Base-by-base conservation (phyloP, 345 rosid species). In the Cardamine chenopodiifolia region DNA sequence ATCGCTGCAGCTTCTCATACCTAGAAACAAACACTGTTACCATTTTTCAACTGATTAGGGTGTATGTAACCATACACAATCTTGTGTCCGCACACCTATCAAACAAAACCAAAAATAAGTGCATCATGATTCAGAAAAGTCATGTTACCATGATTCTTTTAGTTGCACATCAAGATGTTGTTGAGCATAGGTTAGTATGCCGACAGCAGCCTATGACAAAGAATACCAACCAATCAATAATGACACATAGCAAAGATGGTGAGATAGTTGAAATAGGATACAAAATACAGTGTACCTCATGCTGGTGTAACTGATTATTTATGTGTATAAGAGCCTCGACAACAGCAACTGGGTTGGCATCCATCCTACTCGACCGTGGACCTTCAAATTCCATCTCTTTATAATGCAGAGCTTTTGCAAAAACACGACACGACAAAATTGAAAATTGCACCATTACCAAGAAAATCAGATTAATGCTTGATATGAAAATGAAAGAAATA, bases 331-430 rank as follows among this genome's bases (percentile, higher is more conserved):
- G 98, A 79, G 88, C 91, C 85, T 95, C 99, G 32, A 95, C 98
- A 22, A 92, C 94, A 85, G 98, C 89, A 83, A 90, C 97, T 45
- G 98, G 99, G 79, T 89, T 92, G 58, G 91, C 97, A 84, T 92
- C 99, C 93, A 86, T 90, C 88, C 84, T 86, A 77, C 85, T 89
- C 28, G 96, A 82, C 73, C 80, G 80, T 66, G 97, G 91, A 84
- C 97, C 97, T 85, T 90, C 99, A 74, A 95, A 95, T 86, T 87
- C 96, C 97, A 95, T 90, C 85, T 95, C 99, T 85, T 95, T 95
- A 85, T 95, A 95, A 80, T 95, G 99, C 80, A 95, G 79, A 37
- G 99, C 99, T 88, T 95, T 95, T 20, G 99, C 99, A 80, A 89
- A 95, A 75, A 96, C 99, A 75, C 91, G 99, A 55, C 97, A 92